Base-by-base conservation (phyloP, 2,329 filamentous ascomycete genomes). In the Dothiorella sarmentorum region DNA sequence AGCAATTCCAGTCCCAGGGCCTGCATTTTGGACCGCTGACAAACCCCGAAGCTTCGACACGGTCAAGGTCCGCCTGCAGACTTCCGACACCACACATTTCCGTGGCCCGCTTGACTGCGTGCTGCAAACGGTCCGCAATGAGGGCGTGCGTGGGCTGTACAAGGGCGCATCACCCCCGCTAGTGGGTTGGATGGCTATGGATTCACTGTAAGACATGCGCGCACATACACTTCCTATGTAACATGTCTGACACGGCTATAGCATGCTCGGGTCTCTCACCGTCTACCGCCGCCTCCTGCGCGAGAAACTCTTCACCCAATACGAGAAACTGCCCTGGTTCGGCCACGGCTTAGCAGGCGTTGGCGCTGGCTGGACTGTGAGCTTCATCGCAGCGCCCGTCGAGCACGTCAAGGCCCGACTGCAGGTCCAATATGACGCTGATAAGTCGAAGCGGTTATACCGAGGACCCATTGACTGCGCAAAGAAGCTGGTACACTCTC, bases 101-200 rank as follows among this genome's bases (percentile, higher is more conserved):
- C 81, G 80, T 63, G 94, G 94, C 0, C 92, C 94, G 0, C 72
- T 96, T 29, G 87, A 96, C 73, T 97, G 94, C 70, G 78, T 96
- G 9, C 73, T 89, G 58, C 87, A 93, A 72, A 99, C 94, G 9
- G 64, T 97, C 26, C 85, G 88, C 61, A 88, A 91, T 70, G 94
- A 99, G 74, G 93, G 93, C 47, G 76, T 95, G 45, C 76, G 81
- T 52, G 94, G 91, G 3, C 79, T 99, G 40, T 99, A 97, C 82
- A 99, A 97, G 77, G 92, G 93, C 67, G 91, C 91, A 10, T 90
- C 89, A 26, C 93, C 93, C 58, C 94, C 94, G 55, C 80, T 97
- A 49, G 85, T 97, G 53, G 94, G 94, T 66, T 97, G 94, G 94
- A 96, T 97, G 89, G 90, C 95, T 69, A 97, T 97, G 93, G 94